phyloP scores from a whole-genome alignment of 2,329 filamentous ascomycete species.

The Colletotrichum simmondsii region DNA sequence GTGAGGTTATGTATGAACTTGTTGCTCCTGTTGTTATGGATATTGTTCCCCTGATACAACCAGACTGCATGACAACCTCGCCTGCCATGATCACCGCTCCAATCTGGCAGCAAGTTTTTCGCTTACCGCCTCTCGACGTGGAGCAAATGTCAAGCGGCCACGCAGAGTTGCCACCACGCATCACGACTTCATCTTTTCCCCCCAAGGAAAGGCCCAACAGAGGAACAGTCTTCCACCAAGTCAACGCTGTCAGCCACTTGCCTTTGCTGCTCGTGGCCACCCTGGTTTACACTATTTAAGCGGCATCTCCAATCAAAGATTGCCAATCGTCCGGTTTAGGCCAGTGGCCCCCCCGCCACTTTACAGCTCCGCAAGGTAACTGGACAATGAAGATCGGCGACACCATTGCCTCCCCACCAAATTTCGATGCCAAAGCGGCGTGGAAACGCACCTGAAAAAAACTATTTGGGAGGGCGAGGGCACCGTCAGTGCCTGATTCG shows the following conservation, averaged over 20 bases:
- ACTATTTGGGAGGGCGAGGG: slow-evolving; percentile 9
- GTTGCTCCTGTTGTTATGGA: not conserved
- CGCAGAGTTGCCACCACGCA: slow-evolving; percentile 16
- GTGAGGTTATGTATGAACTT: not conserved
- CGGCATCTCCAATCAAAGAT: slow-evolving; percentile 32
- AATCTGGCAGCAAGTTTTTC: not conserved
- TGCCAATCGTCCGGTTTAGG: slow-evolving; percentile 32
- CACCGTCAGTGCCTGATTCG: slow-evolving; percentile 10
- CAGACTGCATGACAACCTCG: slow-evolving; percentile 16
- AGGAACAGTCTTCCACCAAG: not conserved
- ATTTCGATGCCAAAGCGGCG: slow-evolving; percentile 23
- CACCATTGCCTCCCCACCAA: slow-evolving; percentile 28
- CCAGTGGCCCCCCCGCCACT: slow-evolving; percentile 6
- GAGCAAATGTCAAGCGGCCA: not conserved
- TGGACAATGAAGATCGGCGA: slow-evolving; percentile 31
- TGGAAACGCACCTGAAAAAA: slow-evolving; percentile 9
- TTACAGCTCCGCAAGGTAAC: not conserved
- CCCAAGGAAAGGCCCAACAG: not conserved
- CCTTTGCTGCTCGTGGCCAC: slow-evolving; percentile 17
- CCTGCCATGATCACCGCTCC: slow-evolving; percentile 1
- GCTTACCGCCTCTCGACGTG: slow-evolving; percentile 11
- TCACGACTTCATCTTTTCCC: not conserved
- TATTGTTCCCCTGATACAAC: not conserved
- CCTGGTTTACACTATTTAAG: slow-evolving; percentile 22
- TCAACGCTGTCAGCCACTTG: slow-evolving; percentile 2